Evolutionary conservation across 2,329 filamentous ascomycete genomes (phyloP).

Genomic region (Niveomyces coronatus): DNA sequence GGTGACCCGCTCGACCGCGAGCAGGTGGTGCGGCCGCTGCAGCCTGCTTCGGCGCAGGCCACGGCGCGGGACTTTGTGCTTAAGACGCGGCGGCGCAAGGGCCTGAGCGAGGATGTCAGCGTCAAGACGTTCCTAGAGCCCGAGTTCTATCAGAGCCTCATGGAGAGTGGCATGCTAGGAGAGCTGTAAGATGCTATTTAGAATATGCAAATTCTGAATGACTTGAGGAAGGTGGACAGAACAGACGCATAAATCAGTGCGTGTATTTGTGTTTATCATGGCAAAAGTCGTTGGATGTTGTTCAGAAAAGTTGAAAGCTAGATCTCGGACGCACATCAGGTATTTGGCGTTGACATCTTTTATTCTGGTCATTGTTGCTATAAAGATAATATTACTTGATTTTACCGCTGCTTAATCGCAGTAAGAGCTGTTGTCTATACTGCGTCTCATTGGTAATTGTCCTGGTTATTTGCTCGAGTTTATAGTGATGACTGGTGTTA

Average conservation of each 20-base stretch:
- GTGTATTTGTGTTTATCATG: no score
- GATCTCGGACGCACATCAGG: slow-evolving; percentile 7
- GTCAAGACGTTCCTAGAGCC: slow-evolving; percentile 95
- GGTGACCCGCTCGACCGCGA: slow-evolving; percentile 89
- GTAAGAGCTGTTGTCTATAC: no score
- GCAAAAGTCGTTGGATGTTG: neutral
- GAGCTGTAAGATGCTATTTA: slow-evolving; percentile 21
- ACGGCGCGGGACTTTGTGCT: slow-evolving; percentile 93
- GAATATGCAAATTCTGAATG: neutral
- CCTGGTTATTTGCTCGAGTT: no score
- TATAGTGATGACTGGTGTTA: no score
- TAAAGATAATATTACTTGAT: no score
- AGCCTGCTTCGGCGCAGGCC: slow-evolving; percentile 78
- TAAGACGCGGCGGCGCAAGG: slow-evolving; percentile 90
- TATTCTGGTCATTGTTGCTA: no score
- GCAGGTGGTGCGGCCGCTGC: slow-evolving; percentile 69
- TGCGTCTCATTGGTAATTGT: no score
- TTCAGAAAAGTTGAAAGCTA: slow-evolving; percentile 1
- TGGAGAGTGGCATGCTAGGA: slow-evolving; percentile 80
- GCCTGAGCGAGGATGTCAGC: slow-evolving; percentile 86
- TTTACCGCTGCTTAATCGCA: no score
- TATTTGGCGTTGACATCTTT: slow-evolving; percentile 6
- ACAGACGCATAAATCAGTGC: neutral
- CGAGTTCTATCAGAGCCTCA: slow-evolving; percentile 78
- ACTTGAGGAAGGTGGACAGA: neutral